Evolutionary conservation across 768 basidiomycete species (phyloP), one percentile per base, ranked within the genome.

Genomic region (Cyathus striatus): DNA sequence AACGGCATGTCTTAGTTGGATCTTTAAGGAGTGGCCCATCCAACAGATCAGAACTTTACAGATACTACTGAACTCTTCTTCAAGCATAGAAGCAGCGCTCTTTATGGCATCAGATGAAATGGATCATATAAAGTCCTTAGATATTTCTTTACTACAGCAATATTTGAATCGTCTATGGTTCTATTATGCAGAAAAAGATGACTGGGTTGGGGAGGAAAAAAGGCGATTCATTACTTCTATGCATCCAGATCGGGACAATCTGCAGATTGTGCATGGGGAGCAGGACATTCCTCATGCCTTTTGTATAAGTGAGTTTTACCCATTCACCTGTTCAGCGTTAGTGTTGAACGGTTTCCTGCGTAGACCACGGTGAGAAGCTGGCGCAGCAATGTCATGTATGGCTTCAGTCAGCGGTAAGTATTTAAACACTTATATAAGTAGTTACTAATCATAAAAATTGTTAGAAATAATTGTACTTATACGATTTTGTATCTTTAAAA

Each of bases 71-170:
- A 57, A 59, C 5, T 82, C 78, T 3, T 77, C 78, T 0, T 49
- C 56, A 3, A 66, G 70, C 21, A 71, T 87, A 24, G 65, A 65
- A 35, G 73, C 82, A 4, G 63, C 73, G 5, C 57, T 90, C 33
- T 62, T 61, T 21, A 81, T 88, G 73, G 84, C 79, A 1, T 53
- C 77, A 36, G 79, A 83, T 22, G 86, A 90, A 62, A 87, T 89
- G 83, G 57, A 63, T 14, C 61, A 55, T 2, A 81, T 91, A 38
- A 65, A 57, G 23, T 72, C 64, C 6, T 63, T 81, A 3, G 83
- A 89, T 50, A 25, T 61, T 14, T 53, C 51, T 1, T 57, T 76
- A 40, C 62, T 80, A n/a, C 50, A 63, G 16, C 47, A 67, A 35
- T 64, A 74, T 38, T 55, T 57, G 27, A 46, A 64, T 32, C 61